Evolutionary conservation across 2,329 filamentous ascomycete species (phyloP), one percentile per base, ranked within the genome.

Genomic region (Aspergillus sergii): DNA sequence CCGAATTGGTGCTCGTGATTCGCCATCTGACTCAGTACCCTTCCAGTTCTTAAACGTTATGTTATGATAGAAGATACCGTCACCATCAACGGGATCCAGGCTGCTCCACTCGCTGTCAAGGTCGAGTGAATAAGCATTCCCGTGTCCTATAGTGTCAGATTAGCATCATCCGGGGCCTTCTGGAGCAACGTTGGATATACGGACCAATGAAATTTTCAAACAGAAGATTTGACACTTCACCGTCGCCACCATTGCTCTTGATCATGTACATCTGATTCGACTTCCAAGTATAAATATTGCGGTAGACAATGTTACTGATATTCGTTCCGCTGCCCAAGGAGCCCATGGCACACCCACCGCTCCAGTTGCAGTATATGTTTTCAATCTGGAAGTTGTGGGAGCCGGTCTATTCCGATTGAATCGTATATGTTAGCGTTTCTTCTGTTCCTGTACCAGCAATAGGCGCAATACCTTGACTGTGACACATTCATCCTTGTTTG

Each of bases 251-350:
- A 68, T 86, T 84, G 53, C 81, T 83, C 74, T 88, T 89, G 78
- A 88, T 83, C 83, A 86, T 85, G 75, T 83, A 81, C 85, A 88
- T 87, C 69, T 88, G 84, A 78, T 88, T 88, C 11, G 82, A 83
- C 30, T 80, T 77, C 75, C 80, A 82, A 28, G 85, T 87, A 77
- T 88, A 88, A 64, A 87, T 71, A 69, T 87, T 86, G 66, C 78
- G 76, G 76, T 87, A 88, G 39, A 76, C 73, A 63, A 88, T 79
- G 62, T 84, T 75, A 48, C 81, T 81, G 69, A 87, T 83, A 64
- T 82, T 77, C 23, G 77, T 83, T 61, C 81, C 79, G 11, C 75
- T 73, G 5, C 79, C 81, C 2, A 89, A 78, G 3, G 84, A 86
- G 43, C 86, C 86, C 68, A 89, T 84, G 12, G 82, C 85, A 66